phyloP scores from a whole-genome alignment of 257 asterid genomes.

The Buddleja alternifolia region DNA sequence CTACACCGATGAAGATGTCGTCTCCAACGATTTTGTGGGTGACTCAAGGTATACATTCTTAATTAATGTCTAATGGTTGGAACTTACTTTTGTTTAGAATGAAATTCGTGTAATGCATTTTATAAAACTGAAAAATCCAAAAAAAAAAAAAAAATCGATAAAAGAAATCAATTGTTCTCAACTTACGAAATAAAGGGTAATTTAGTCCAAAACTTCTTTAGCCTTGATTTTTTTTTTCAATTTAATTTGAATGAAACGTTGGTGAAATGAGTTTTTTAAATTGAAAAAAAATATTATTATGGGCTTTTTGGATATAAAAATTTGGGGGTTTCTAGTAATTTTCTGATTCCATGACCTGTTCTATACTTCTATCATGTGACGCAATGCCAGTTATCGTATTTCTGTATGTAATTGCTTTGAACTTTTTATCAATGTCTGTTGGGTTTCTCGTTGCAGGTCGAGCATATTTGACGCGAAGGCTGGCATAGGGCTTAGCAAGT shows the following conservation, averaged over 20 bases:
- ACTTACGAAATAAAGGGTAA: no score
- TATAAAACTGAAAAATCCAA: no score
- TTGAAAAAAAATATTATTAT: no score
- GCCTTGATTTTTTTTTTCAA: no score
- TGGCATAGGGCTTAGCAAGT: conserved; percentile 86
- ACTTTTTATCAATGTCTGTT: background rate
- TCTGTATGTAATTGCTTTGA: background rate
- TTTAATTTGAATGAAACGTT: no score
- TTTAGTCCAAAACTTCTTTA: no score
- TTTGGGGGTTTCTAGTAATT: no score
- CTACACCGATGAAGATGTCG: conserved; percentile 97
- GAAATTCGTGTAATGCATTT: no score
- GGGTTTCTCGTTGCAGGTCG: conserved; percentile 52
- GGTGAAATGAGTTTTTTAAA: no score
- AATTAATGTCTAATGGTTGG: background rate
- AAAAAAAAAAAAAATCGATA: no score
- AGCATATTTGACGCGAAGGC: conserved; percentile 99
- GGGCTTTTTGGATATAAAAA: no score
- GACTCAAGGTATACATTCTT: conserved; percentile 69
- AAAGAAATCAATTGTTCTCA: no score
- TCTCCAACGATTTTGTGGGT: conserved; percentile 95
- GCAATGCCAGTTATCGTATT: background rate
- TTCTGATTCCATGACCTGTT: background rate
- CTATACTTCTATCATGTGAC: background rate
- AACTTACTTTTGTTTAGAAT: background rate